Evolutionary conservation across 2,329 filamentous ascomycete species (phyloP).

Genomic region (Didymella exigua): DNA sequence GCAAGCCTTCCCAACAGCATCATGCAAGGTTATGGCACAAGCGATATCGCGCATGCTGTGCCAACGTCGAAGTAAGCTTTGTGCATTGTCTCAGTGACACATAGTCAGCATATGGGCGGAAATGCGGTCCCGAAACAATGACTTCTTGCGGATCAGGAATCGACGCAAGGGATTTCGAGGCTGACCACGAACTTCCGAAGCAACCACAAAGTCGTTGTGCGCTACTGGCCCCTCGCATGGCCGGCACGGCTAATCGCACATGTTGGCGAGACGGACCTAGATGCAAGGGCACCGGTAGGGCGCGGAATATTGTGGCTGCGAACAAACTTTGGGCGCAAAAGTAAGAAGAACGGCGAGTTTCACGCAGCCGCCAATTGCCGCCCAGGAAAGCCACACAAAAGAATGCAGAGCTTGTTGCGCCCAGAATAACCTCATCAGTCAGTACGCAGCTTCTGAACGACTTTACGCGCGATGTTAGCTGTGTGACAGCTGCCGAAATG

Average conservation of each 20-base stretch:
- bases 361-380: neutral
- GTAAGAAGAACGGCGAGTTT: constrained; percentile 6
- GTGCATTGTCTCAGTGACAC: constrained; percentile 19
- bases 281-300: neutral
- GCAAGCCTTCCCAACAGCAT: constrained; percentile 6
- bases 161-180: constrained; percentile 4
- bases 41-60: constrained; percentile 7
- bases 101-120: constrained; percentile 9
- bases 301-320: neutral
- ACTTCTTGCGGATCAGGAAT: neutral
- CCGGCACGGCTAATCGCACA: neutral
- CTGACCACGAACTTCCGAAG: too few species aligned
- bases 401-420: neutral
- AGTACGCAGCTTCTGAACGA: neutral
- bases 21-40: constrained; percentile 10
- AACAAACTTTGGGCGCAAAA: constrained; percentile 6
- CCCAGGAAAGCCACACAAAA: constrained; percentile 4
- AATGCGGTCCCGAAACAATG: constrained; percentile 11
- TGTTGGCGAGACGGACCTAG: neutral
- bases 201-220: neutral
- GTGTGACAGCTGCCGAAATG: neutral
- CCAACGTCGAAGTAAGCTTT: constrained; percentile 14
- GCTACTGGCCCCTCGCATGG: neutral
- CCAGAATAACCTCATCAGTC: neutral
- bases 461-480: neutral